phyloP scores from a whole-genome alignment of 1,284 basidiomycete species.

The Hemileia vastatrix region DNA sequence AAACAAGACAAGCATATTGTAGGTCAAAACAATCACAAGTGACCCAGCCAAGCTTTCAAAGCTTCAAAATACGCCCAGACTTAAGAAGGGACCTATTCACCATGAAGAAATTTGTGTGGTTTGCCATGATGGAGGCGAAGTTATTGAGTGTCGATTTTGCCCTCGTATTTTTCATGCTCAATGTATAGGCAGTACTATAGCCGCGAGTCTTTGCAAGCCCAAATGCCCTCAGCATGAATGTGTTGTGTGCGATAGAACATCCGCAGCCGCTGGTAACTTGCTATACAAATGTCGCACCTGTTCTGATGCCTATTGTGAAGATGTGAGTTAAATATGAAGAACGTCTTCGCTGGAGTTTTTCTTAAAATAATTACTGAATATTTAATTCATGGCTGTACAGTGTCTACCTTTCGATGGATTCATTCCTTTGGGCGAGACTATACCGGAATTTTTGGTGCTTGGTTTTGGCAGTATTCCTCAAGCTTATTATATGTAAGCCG shows the following conservation, averaged over 20 bases:
- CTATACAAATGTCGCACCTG: conserved; percentile 55
- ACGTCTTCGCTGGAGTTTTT: background rate
- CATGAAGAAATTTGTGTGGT: conserved; percentile 54
- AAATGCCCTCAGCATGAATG: conserved; percentile 53
- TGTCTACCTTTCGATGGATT: conserved; percentile 13
- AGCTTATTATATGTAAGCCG: conserved; percentile 9
- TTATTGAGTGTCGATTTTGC: conserved; percentile 50
- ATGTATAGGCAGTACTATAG: conserved; percentile 47
- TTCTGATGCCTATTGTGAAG: conserved; percentile 54
- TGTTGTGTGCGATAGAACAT: conserved; percentile 47
- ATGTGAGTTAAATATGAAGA: too few species aligned
- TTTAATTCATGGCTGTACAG: too few species aligned
- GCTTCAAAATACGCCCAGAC: conserved; percentile 35
- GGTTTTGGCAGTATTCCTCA: background rate
- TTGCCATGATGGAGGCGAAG: conserved; percentile 55
- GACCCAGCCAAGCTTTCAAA: conserved; percentile 22
- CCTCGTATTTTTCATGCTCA: conserved; percentile 54
- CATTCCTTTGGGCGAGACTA: conserved; percentile 6
- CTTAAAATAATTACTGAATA: background rate
- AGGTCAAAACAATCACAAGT: conserved; percentile 29
- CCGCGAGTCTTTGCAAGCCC: conserved; percentile 35
- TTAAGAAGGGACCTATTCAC: conserved; percentile 44
- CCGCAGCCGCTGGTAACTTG: conserved; percentile 51
- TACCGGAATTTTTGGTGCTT: conserved; percentile 16
- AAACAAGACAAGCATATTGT: background rate